Percentiles rank a stretch among this genome's conserved stretches.
Evolutionary conservation across 2,329 filamentous ascomycete species (phyloP).

Genomic region (Paraconiothyrium brasiliense): DNA sequence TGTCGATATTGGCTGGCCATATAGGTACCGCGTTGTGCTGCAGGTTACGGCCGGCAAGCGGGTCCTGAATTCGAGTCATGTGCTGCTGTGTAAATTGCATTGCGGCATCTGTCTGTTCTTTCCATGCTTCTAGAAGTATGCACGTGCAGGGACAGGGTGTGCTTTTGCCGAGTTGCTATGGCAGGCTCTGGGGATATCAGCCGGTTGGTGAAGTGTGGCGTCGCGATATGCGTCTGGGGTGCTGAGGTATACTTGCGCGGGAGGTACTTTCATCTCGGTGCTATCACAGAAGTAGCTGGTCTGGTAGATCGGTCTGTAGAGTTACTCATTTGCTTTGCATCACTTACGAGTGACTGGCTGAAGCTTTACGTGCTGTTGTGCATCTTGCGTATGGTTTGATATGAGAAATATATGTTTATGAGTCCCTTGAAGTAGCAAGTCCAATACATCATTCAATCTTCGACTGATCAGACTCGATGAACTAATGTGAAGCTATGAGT

Average conservation of each 20-base stretch:
- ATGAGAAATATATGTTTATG: too few species aligned
- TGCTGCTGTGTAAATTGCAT: constrained; percentile 7
- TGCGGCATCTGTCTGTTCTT: neutral
- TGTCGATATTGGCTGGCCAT: constrained; percentile 1
- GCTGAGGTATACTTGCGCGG: neutral
- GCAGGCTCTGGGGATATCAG: neutral
- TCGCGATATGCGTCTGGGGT: neutral
- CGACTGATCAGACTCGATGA: too few species aligned
- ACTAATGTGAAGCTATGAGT: too few species aligned
- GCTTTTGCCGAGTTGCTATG: constrained; percentile 1
- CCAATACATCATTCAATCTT: too few species aligned
- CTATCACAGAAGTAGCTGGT: neutral
- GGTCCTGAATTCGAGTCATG: constrained; percentile 4
- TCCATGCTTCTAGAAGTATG: constrained; percentile 10
- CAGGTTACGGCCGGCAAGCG: neutral
- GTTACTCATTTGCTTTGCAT: neutral
- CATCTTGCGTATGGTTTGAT: too few species aligned
- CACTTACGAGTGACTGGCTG: neutral
- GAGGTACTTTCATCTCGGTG: neutral
- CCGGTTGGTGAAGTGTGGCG: neutral
- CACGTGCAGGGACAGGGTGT: neutral
- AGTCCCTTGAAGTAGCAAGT: too few species aligned
- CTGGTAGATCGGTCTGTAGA: neutral
- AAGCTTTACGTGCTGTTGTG: neutral
- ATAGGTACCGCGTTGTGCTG: constrained; percentile 6